phyloP scores from a whole-genome alignment of 2,329 filamentous ascomycete genomes.

The Ophiostoma ips region DNA sequence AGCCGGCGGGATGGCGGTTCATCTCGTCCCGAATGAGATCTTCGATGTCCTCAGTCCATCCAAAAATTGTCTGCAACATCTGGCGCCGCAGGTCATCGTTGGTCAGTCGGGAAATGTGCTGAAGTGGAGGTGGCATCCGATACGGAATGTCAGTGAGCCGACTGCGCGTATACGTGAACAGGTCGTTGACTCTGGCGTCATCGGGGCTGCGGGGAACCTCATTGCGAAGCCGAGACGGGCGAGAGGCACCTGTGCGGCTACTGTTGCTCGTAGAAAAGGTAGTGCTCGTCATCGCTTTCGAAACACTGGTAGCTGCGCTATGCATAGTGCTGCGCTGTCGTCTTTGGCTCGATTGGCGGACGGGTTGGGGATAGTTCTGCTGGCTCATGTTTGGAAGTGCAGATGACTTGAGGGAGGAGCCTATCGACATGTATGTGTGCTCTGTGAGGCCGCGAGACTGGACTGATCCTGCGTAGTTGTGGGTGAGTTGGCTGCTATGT shows the following conservation, averaged over 20 bases:
- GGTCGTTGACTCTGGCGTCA: conserved; percentile 55
- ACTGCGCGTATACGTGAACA: conserved; percentile 76
- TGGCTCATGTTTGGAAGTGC: conserved; percentile 6
- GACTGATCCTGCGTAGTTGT: conserved; percentile 35
- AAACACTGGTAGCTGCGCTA: conserved; percentile 12
- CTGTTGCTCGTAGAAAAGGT: conserved; percentile 31
- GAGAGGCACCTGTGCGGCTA: conserved; percentile 15
- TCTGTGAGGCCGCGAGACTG: conserved; percentile 43
- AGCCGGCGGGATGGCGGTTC: conserved; percentile 56
- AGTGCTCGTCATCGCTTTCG: conserved; percentile 24
- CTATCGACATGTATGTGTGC: conserved; percentile 54
- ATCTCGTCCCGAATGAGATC: conserved; percentile 76
- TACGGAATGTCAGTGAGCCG: conserved; percentile 75
- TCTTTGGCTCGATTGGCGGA: neutral
- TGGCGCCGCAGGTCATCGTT: conserved; percentile 72
- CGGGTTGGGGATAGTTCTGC: neutral
- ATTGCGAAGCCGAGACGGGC: conserved; percentile 59
- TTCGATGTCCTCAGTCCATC: conserved; percentile 78
- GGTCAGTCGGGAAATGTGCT: conserved; percentile 46
- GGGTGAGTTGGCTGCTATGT: conserved; percentile 37
- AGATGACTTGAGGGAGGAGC: conserved; percentile 39
- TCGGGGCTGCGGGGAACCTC: conserved; percentile 70
- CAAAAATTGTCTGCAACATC: conserved; percentile 90
- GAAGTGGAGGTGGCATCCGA: conserved; percentile 45
- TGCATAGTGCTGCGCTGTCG: neutral